Base-by-base conservation (phyloP, 2,329 filamentous ascomycete genomes). In the Xylariales sp. region DNA sequence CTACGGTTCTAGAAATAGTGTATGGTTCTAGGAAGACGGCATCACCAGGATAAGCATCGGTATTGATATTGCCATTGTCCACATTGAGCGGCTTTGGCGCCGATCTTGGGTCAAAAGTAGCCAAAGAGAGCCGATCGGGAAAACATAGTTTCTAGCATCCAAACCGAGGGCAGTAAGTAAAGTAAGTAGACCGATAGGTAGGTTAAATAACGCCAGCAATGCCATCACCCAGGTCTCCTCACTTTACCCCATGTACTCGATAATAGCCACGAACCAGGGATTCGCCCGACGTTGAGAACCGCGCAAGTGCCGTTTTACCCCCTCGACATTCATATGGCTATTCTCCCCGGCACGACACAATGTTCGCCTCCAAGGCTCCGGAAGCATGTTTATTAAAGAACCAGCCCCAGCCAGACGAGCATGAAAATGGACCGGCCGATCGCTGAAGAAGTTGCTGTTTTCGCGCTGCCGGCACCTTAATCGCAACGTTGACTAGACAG, bases 281-380 rank as follows among this genome's bases (percentile, higher is more conserved):
- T 46, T 56, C 56, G 64, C 50, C 39, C 56, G 30, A 55, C 54
- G n/a, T 45, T 32, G 56, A 23, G 63, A 46, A 54, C 49, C 23
- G 63, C 67, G 57, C 71, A 76, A 76, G 69, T 76, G 74, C 74
- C 74, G 74, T 73, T 68, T 57, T 52, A 65, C 64, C 73, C 72
- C 72, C 71, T 72, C 62, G 69, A 67, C 59, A 56, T 71, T 75
- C 72, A 76, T 76, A 71, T 76, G 74, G 74, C 56, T 76, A 76
- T 76, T 76, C 66, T 74, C 71, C 57, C 69, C 67, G 69, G 71
- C 74, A 62, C 71, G 67, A 76, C 74, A 64, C 60, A 67, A 64
- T 71, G 67, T 67, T 67, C 64, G 50, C 54, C 66, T 63, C 67
- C 69, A 67, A 46, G 68, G 64, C 55, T 69, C 68, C 69, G 69